Evolutionary conservation across 495 filamentous ascomycete species (phyloP).

Genomic region (Tuber aestivum): DNA sequence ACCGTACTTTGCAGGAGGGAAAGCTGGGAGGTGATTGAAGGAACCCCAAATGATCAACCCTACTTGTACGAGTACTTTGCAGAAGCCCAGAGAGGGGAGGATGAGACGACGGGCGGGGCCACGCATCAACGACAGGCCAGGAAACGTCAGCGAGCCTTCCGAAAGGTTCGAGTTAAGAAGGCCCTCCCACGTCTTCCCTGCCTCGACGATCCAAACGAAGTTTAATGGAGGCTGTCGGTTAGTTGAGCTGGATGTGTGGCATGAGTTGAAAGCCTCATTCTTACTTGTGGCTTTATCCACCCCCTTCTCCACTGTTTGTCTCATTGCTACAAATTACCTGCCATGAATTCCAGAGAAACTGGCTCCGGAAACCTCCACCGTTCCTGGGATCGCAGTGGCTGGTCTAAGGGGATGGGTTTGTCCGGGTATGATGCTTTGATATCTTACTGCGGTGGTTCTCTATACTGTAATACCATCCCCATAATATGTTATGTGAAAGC

Average conservation of each 20-base stretch:
- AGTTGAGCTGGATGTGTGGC: not conserved
- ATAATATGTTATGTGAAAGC: not conserved
- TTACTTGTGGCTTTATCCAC: not conserved
- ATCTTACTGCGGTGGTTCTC: not conserved
- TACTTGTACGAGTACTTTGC: not conserved
- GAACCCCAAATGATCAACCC: not conserved
- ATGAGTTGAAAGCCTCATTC: not conserved
- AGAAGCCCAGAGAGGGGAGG: not conserved
- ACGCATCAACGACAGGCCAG: conserved; percentile 3
- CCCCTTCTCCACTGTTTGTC: not conserved
- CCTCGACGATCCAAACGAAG: not conserved
- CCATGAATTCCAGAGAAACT: not conserved
- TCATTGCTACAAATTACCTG: not conserved
- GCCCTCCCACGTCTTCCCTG: not conserved
- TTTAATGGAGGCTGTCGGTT: not conserved
- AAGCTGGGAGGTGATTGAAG: not conserved
- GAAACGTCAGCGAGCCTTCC: not conserved
- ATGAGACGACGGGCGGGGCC: conserved; percentile 2
- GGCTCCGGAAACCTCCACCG: not conserved
- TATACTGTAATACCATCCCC: not conserved
- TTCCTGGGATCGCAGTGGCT: not conserved
- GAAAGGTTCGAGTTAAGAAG: not conserved
- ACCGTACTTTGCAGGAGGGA: not conserved
- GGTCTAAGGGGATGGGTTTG: not conserved
- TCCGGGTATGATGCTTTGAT: not conserved